phyloP scores from a whole-genome alignment of 2,329 filamentous ascomycete genomes.

The Tricladium varicosporioides region DNA sequence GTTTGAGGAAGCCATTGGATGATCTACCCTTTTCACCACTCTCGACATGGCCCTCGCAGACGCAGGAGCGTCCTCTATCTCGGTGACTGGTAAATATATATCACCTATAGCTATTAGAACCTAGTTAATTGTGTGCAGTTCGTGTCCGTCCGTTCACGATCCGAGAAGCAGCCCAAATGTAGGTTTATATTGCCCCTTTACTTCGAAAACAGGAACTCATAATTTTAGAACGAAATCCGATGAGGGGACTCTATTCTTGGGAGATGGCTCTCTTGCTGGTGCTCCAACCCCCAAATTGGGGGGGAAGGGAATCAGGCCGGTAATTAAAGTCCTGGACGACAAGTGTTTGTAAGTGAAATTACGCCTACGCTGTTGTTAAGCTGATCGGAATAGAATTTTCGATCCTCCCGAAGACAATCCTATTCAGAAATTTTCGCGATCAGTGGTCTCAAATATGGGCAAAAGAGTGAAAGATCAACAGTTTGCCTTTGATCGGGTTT shows the following conservation, averaged over 20 bases:
- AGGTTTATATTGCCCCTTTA: slow-evolving; percentile 30
- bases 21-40: slow-evolving; percentile 5
- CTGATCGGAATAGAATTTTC: slow-evolving; percentile 67
- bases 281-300: slow-evolving; percentile 80
- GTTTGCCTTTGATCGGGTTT: slow-evolving; percentile 94
- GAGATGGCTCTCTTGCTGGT: slow-evolving; percentile 91
- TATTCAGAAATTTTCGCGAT: slow-evolving; percentile 81
- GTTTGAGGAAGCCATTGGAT: neutral
- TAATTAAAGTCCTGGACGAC: slow-evolving; percentile 96
- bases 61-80: slow-evolving; percentile 36
- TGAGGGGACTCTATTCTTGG: slow-evolving; percentile 88
- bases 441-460: slow-evolving; percentile 71
- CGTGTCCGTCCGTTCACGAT: slow-evolving; percentile 76
- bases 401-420: slow-evolving; percentile 95
- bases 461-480: slow-evolving; percentile 97
- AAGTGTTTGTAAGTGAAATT: slow-evolving; percentile 75
- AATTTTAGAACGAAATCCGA: slow-evolving; percentile 53
- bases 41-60: slow-evolving; percentile 25
- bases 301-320: slow-evolving; percentile 81
- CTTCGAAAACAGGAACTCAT: slow-evolving; percentile 16
- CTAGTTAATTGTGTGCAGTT: slow-evolving; percentile 43
- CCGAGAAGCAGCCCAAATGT: slow-evolving; percentile 90
- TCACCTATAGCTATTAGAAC: neutral
- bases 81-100: slow-evolving; percentile 32
- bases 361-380: neutral